phyloP scores from a whole-genome alignment of 306 rosid species.

The Luffa aegyptiaca region DNA sequence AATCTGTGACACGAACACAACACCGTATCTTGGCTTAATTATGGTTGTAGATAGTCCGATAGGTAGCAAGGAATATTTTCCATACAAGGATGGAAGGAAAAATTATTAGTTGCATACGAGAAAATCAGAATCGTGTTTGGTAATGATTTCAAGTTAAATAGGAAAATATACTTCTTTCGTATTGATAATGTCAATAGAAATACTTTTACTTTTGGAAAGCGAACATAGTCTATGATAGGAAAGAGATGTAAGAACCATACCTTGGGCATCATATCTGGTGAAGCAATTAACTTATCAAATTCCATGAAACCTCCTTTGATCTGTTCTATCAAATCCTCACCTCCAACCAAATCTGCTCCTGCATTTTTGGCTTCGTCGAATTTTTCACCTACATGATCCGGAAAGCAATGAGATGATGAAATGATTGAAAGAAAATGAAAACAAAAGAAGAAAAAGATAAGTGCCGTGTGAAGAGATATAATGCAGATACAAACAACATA shows the following conservation, averaged over 20 bases:
- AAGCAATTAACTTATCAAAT: slow-evolving; percentile 96
- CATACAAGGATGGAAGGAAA: background rate
- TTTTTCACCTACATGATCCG: slow-evolving; percentile 56
- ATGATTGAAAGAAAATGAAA: background rate
- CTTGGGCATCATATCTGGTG: slow-evolving; percentile 99
- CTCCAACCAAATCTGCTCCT: slow-evolving; percentile 99
- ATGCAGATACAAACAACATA: background rate
- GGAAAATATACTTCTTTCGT: background rate
- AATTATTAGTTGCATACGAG: background rate
- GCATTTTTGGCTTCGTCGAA: slow-evolving; percentile 94
- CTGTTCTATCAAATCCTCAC: slow-evolving; percentile 97
- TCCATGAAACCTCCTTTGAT: slow-evolving; percentile 97
- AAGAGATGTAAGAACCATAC: slow-evolving; percentile 37
- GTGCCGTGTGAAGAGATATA: background rate
- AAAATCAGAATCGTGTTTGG: background rate
- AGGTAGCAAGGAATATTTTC: background rate
- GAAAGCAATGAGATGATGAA: background rate
- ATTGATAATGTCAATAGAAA: background rate
- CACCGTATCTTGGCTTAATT: background rate
- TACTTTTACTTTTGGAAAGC: background rate
- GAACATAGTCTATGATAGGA: background rate
- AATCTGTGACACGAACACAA: background rate
- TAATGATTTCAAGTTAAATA: background rate
- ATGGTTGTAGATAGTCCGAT: background rate
- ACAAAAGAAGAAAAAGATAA: background rate